Evolutionary conservation across 2,329 filamentous ascomycete species (phyloP).

Genomic region (Sclerotinia sclerotiorum): DNA sequence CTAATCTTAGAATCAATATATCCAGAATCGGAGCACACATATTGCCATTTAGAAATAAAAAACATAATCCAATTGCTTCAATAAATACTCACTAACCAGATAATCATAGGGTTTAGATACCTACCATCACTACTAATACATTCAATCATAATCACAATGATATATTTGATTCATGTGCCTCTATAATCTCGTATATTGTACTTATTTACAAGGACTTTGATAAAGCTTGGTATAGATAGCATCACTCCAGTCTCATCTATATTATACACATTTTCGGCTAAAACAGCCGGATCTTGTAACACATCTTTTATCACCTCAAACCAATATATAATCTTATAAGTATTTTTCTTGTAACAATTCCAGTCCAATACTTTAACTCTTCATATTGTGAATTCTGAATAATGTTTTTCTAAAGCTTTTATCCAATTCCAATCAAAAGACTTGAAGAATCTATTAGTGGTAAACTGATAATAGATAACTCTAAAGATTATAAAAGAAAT

Average conservation of each 20-base stretch:
- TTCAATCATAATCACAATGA: conserved; percentile 24
- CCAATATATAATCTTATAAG: too few species aligned
- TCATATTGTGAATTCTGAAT: too few species aligned
- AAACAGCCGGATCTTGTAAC: too few species aligned
- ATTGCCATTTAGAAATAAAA: conserved; percentile 34
- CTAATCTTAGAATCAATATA: too few species aligned
- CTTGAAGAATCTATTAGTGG: too few species aligned
- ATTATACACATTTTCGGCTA: not conserved
- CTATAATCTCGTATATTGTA: conserved; percentile 32
- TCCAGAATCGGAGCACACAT: conserved; percentile 2
- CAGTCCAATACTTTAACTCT: too few species aligned
- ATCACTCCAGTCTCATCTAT: conserved; percentile 28
- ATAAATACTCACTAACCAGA: conserved; percentile 30
- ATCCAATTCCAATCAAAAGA: too few species aligned
- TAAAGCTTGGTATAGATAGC: conserved; percentile 34
- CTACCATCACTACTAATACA: conserved; percentile 32
- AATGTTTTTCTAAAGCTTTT: too few species aligned
- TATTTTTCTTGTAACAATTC: too few species aligned
- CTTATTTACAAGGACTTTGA: conserved; percentile 40
- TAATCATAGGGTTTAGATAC: conserved; percentile 34
- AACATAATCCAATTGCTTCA: conserved; percentile 9
- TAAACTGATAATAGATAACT: too few species aligned
- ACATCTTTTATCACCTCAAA: too few species aligned
- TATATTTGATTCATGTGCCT: conserved; percentile 35
- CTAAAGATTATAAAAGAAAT: conserved; percentile 20